Evolutionary conservation across 768 basidiomycete genomes (phyloP).

Genomic region (Tephrocybe rancida): DNA sequence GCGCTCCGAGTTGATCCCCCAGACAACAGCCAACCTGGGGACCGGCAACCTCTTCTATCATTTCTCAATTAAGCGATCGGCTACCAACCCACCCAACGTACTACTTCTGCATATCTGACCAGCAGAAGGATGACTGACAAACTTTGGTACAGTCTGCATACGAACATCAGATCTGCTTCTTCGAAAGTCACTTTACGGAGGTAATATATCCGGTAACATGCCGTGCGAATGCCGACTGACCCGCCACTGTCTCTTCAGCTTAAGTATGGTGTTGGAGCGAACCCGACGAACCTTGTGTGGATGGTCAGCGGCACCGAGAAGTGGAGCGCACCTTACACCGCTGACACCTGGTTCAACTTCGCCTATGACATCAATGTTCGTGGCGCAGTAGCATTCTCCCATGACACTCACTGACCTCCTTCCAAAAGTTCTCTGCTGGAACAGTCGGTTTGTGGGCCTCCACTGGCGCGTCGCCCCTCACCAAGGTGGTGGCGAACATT

Average conservation of each 20-base stretch:
- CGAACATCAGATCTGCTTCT: slow-evolving; percentile 66
- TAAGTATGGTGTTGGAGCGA: slow-evolving; percentile 58
- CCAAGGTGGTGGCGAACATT: slow-evolving; percentile 49
- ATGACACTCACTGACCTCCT: not conserved
- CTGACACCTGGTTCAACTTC: slow-evolving; percentile 66
- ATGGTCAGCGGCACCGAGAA: slow-evolving; percentile 45
- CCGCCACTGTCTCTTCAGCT: slow-evolving; percentile 31
- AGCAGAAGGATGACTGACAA: not conserved
- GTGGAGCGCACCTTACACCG: slow-evolving; percentile 52
- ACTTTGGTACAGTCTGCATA: slow-evolving; percentile 39
- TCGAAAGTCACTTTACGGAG: slow-evolving; percentile 67
- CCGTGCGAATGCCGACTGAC: not conserved
- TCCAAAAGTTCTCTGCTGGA: slow-evolving; percentile 45
- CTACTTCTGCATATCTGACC: not conserved
- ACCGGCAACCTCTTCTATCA: slow-evolving; percentile 63
- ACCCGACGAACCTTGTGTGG: slow-evolving; percentile 54
- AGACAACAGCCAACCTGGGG: slow-evolving; percentile 56
- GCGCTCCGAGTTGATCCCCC: slow-evolving; percentile 44
- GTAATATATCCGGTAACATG: slow-evolving; percentile 22
- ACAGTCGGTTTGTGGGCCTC: slow-evolving; percentile 64
- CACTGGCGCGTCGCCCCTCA: slow-evolving; percentile 47
- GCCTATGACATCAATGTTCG: slow-evolving; percentile 65
- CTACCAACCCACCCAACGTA: slow-evolving; percentile 56
- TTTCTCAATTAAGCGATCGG: slow-evolving; percentile 53
- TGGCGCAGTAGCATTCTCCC: slow-evolving; percentile 5